These are phyloP conservation scores for Amanita exitialis DNA, from an alignment of 768 basidiomycete genomes.

Conservation along the genomic window DNA sequence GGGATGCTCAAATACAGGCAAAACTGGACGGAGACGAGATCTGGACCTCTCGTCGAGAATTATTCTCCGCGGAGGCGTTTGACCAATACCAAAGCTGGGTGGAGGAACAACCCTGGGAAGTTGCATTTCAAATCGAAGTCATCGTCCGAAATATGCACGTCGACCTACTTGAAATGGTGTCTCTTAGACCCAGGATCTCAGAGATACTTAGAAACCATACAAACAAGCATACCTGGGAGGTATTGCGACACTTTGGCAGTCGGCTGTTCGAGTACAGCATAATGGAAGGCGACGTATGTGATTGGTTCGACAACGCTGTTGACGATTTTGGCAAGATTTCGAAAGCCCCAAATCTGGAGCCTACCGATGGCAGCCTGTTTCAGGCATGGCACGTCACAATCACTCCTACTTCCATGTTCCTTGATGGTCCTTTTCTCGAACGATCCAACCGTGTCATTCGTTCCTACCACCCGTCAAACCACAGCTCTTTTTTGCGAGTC, in stretches of 20 bases:
- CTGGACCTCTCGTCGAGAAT: slow-evolving; percentile 26
- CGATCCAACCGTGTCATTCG: slow-evolving; percentile 56
- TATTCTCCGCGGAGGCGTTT: slow-evolving; percentile 32
- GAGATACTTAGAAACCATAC: slow-evolving; percentile 20
- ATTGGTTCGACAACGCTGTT: slow-evolving; percentile 20
- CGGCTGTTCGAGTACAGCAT: slow-evolving; percentile 17
- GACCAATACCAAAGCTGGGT: slow-evolving; percentile 23
- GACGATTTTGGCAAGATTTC: slow-evolving; percentile 16
- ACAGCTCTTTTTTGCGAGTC: slow-evolving; percentile 53
- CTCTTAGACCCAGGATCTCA: slow-evolving; percentile 25
- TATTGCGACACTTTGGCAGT: slow-evolving; percentile 22
- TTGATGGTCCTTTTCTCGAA: slow-evolving; percentile 48
- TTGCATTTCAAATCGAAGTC: slow-evolving; percentile 54
- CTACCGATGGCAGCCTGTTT: slow-evolving; percentile 26
- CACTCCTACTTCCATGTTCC: slow-evolving; percentile 42
- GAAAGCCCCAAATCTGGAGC: slow-evolving; percentile 14
- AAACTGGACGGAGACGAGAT: slow-evolving; percentile 22
- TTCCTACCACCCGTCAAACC: slow-evolving; percentile 29
- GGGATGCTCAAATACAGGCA: slow-evolving; percentile 26
- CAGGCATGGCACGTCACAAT: slow-evolving; percentile 36
- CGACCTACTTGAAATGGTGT: slow-evolving; percentile 42
- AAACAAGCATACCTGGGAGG: slow-evolving; percentile 21
- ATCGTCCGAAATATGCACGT: slow-evolving; percentile 28
- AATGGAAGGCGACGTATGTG: slow-evolving; percentile 16
- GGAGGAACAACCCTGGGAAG: slow-evolving; percentile 28